Evolutionary conservation across 352 stramenopile genomes (phyloP).

Genomic region (Globisporangium uncinulatum): DNA sequence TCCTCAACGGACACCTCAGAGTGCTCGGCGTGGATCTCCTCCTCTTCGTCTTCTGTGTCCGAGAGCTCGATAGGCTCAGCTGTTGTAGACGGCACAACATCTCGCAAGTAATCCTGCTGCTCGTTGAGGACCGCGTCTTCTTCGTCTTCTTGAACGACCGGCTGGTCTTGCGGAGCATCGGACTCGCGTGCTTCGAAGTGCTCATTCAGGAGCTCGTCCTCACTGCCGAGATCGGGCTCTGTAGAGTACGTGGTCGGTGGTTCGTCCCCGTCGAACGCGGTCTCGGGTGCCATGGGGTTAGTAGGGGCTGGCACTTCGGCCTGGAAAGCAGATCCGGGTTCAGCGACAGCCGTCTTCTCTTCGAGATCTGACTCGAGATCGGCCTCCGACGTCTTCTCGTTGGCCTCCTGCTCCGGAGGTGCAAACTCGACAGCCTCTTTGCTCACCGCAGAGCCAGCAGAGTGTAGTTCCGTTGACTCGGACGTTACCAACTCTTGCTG

Average conservation of each 20-base stretch:
- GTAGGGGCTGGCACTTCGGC: background rate
- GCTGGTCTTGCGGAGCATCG: too few relatives aligned
- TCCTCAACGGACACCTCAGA: background rate
- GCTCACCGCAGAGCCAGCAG: background rate
- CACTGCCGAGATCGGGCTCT: conserved; percentile 35
- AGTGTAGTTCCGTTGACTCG: background rate
- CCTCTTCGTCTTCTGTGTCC: background rate
- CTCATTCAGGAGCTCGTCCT: background rate
- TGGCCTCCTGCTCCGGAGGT: background rate
- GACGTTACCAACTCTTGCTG: background rate
- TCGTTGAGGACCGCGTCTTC: background rate
- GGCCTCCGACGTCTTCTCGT: background rate
- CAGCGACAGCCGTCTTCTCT: background rate
- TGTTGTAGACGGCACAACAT: background rate
- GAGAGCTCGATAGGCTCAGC: conserved; percentile 1
- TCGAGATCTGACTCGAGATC: background rate
- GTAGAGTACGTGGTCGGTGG: conserved; percentile 22
- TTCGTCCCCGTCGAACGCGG: background rate
- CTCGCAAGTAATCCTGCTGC: background rate
- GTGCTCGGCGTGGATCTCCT: background rate
- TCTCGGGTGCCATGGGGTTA: background rate
- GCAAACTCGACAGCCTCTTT: background rate
- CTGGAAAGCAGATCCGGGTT: background rate
- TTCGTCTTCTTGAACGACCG: background rate
- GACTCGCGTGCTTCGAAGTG: too few relatives aligned